These are phyloP conservation scores for Biscogniauxia sp. DNA, from an alignment of 2,329 filamentous ascomycete genomes.

Conservation along the genomic window DNA sequence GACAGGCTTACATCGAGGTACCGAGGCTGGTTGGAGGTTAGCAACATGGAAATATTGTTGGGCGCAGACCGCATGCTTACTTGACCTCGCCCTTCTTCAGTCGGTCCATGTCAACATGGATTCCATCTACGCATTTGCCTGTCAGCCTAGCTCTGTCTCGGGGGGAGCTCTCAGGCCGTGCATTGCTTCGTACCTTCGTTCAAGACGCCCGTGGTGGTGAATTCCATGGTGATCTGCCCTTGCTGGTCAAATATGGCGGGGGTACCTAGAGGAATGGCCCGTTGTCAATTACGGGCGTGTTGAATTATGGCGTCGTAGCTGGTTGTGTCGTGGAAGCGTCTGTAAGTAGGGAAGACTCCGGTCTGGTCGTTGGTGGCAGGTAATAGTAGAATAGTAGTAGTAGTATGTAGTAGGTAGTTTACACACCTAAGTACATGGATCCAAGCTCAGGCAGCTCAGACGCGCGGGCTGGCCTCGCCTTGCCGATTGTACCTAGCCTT, in stretches of 20 bases:
- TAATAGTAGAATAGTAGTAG: too few species aligned
- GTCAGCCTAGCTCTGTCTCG: constrained; percentile 24
- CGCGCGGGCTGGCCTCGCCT: constrained; percentile 26
- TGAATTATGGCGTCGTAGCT: too few species aligned
- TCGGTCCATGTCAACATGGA: constrained; percentile 98
- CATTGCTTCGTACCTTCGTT: constrained; percentile 54
- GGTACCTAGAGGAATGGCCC: constrained; percentile 31
- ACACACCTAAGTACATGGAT: constrained; percentile 4
- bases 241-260: background rate
- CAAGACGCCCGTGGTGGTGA: constrained; percentile 59
- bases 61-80: constrained; percentile 52
- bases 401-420: too few species aligned
- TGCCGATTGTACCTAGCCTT: background rate
- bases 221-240: constrained; percentile 51
- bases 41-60: constrained; percentile 31
- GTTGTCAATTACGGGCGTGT: background rate
- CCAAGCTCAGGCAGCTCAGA: constrained; percentile 25
- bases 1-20: constrained; percentile 80
- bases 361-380: too few species aligned
- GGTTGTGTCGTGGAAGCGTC: too few species aligned
- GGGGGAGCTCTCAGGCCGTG: constrained; percentile 18
- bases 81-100: constrained; percentile 99
- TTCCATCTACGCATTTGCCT: constrained; percentile 70
- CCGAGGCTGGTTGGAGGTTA: constrained; percentile 63
- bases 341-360: too few species aligned